Evolutionary conservation across 768 basidiomycete species (phyloP).

Genomic region (Lactifluus subvellereus): DNA sequence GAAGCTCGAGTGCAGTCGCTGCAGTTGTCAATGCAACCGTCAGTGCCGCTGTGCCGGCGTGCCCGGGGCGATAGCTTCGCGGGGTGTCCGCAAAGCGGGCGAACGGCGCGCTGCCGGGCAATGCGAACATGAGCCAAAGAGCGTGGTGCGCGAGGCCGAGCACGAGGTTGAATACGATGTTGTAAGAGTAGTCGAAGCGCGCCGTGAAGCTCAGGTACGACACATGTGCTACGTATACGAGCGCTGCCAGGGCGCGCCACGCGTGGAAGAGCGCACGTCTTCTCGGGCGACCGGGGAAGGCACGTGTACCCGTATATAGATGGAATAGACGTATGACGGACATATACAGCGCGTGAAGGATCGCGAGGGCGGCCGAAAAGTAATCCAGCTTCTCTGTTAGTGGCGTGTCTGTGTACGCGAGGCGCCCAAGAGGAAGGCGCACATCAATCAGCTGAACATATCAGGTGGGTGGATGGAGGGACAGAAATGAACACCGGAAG

Average conservation of each 20-base stretch:
- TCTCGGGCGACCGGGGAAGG: constrained; percentile 17
- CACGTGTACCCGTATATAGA: constrained; percentile 46
- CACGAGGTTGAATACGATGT: constrained; percentile 76
- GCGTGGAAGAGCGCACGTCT: constrained; percentile 20
- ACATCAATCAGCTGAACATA: constrained; percentile 16
- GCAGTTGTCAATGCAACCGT: constrained; percentile 67
- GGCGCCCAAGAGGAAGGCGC: not conserved
- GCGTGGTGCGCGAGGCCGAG: constrained; percentile 75
- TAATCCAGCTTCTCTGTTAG: constrained; percentile 90
- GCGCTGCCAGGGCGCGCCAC: constrained; percentile 50
- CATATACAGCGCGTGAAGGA: constrained; percentile 75
- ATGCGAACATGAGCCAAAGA: constrained; percentile 73
- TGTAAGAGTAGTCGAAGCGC: constrained; percentile 91
- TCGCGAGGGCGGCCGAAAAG: constrained; percentile 85
- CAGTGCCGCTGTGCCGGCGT: constrained; percentile 46
- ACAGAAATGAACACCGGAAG: not conserved
- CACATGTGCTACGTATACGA: constrained; percentile 63
- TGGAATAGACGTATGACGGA: constrained; percentile 72
- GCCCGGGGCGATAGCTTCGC: constrained; percentile 52
- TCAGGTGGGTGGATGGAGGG: constrained; percentile 1
- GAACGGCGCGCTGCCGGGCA: constrained; percentile 43
- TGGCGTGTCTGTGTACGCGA: constrained; percentile 52
- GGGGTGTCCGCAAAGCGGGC: constrained; percentile 49
- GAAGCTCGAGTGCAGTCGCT: constrained; percentile 75
- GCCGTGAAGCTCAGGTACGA: constrained; percentile 71